Evolutionary conservation across 1,284 basidiomycete genomes (phyloP), one percentile per base, ranked within the genome.

Genomic region (Kwoniella shivajii): DNA sequence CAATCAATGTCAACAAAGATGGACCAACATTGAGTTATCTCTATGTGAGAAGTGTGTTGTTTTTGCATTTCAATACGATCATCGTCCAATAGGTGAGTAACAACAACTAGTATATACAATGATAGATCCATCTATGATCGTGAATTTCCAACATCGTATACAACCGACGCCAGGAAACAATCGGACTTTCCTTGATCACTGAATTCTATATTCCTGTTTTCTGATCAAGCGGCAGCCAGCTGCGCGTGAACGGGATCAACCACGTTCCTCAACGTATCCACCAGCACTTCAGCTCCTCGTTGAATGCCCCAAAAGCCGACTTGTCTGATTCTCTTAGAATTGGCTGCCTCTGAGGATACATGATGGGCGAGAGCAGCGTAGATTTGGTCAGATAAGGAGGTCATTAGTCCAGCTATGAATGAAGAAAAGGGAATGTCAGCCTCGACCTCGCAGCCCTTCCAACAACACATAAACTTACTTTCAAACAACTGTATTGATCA

Each of bases 291-390:
- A 1, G 86, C 84, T 4, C 88, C 87, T 79, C 87, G 84, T 71
- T 89, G 87, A 42, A 89, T 78, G 57, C 85, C 86, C 89, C 89
- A 91, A 14, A 90, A 79, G 56, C 89, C 87, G 62, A 97, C 92
- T 6, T 87, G 88, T 74, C 87, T 88, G 66, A 95, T 84, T 14
- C 92, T 85, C 56, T 88, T 85, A 69, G 91, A 89, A 82, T 94
- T 89, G 65, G 90, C 88, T 14, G 84, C 85, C 67, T 92, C 88
- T 1, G 70, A 81, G 0, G 86, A 86, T 59, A 95, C 93, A 75
- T 97, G 93, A 73, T 92, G 86, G 2, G 92, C 92, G 59, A 97
- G 83, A 7, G 93, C 93, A 52, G 90, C 88, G 74, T 95, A 93
- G 26, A 87, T 87, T 85, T 75, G 74, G 27, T 69, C 53, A 6